Base-by-base conservation (phyloP, 768 basidiomycete genomes). In the Neoboletus subvelutipes region DNA sequence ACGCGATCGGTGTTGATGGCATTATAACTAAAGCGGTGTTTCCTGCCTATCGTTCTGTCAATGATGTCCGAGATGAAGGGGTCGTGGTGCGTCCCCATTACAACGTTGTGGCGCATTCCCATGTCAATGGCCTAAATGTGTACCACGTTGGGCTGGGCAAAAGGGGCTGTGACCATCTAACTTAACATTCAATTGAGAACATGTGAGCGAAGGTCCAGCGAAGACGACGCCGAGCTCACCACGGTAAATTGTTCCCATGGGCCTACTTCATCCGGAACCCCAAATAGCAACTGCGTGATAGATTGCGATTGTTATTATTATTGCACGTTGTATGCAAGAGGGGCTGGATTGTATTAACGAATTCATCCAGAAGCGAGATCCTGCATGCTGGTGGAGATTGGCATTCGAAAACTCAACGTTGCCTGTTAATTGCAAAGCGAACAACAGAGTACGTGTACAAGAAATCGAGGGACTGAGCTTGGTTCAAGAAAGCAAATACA, bases 51-150 rank as follows among this genome's bases (percentile, higher is more conserved):
- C 55, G 50, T 39, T 39, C 34, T 42, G 58, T 54, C 52, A 24
- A 46, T 45, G 52, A 46, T n/a, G 52, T 17, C 41, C 47, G 43
- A 56, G 42, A 69, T 67, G 57, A 60, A 60, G 33, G 55, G 52
- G 43, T 51, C 58, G 45, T 37, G 58, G 56, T 54, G 45, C 11
- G 49, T 39, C 54, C 47, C 42, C 40, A 43, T 55, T 57, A 56
- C 50, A 59, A 50, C 63, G 50, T 59, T 50, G 58, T 58, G 52
- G 64, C 60, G 43, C 37, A 33, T 69, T 69, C 67, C 67, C 68
- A 65, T 64, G 65, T 53, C 60, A 61, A 33, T 40, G 57, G 47
- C 45, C 41, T 11, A 54, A 50, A 54, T 33, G 54, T 50, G 31
- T 33, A 55, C 54, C 60, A 62, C 65, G 66, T 60, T 66, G 59